These are phyloP conservation scores for Blastocystis sp. DNA, from an alignment of 352 stramenopile genomes.

Conservation along the genomic window DNA sequence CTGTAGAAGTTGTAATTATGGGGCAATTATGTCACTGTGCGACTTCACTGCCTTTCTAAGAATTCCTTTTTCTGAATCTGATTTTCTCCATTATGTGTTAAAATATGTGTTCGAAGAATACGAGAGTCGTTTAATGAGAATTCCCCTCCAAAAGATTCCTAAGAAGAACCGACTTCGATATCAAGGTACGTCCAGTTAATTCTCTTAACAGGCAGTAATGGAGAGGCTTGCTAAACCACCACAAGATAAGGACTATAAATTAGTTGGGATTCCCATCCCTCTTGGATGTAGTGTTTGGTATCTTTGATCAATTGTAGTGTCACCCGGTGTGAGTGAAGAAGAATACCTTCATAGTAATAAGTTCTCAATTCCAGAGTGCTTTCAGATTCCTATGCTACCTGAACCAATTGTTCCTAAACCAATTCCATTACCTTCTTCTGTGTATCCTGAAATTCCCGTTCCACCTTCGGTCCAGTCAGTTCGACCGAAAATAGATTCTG, in stretches of 20 bases:
- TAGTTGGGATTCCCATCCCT: constrained; percentile 34
- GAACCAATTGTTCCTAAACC: neutral
- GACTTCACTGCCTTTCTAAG: constrained; percentile 58
- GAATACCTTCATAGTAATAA: constrained; percentile 13
- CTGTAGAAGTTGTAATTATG: constrained; percentile 44
- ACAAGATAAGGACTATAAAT: neutral
- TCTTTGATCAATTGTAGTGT: neutral
- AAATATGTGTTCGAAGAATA: constrained; percentile 62
- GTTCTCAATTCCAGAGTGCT: constrained; percentile 49
- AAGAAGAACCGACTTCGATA: constrained; percentile 42
- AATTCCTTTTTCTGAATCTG: constrained; percentile 21
- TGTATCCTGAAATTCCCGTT: neutral
- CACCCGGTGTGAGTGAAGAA: neutral
- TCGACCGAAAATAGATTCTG: neutral
- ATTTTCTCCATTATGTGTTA: constrained; percentile 58
- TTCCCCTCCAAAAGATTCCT: neutral
- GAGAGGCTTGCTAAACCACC: neutral
- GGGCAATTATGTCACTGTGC: constrained; percentile 36
- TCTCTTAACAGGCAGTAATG: constrained; percentile 11
- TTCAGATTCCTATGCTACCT: constrained; percentile 14
- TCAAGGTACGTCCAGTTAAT: neutral
- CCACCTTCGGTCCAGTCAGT: neutral
- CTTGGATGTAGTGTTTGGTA: neutral
- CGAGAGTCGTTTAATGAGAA: neutral
- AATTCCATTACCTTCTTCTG: neutral